Conservation (phyloP, 306 rosid genomes). For the Trifolium dubium region DNA sequence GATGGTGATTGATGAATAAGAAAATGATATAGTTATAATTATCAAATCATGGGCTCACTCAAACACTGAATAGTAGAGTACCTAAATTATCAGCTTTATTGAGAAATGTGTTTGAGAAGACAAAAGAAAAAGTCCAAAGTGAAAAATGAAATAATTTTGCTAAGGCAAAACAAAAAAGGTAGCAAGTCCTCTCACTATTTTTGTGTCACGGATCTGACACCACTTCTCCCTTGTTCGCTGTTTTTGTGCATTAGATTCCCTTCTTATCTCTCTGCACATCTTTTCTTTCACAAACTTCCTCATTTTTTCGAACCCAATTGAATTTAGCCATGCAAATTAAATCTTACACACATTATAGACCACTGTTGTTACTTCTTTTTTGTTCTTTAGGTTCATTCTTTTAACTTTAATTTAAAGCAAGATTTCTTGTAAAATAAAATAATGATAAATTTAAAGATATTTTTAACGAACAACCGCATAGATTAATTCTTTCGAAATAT, state of each 20-base stretch:
- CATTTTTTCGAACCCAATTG: constrained; percentile 28
- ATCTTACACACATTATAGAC: constrained; percentile 27
- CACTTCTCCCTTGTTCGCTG: neutral
- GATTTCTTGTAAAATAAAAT: neutral
- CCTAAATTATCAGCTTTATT: constrained; percentile 57
- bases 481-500: no score
- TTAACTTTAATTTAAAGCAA: neutral
- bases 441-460: neutral
- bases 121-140: constrained; percentile 72
- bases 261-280: constrained; percentile 38
- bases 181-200: constrained; percentile 53
- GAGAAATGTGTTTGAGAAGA: constrained; percentile 66
- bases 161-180: constrained; percentile 52
- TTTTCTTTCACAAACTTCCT: neutral
- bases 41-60: constrained; percentile 53
- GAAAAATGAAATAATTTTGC: constrained; percentile 44
- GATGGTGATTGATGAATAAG: constrained; percentile 33
- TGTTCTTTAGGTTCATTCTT: constrained; percentile 19
- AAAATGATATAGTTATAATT: constrained; percentile 49
- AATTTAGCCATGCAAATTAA: constrained; percentile 49
- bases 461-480: no score
- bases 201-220: constrained; percentile 65
- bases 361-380: constrained; percentile 3
- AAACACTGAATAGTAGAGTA: neutral
- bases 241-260: constrained; percentile 54